Base-by-base conservation (phyloP, 1,139 yeast species). In the Wickerhamiella infanticola region DNA sequence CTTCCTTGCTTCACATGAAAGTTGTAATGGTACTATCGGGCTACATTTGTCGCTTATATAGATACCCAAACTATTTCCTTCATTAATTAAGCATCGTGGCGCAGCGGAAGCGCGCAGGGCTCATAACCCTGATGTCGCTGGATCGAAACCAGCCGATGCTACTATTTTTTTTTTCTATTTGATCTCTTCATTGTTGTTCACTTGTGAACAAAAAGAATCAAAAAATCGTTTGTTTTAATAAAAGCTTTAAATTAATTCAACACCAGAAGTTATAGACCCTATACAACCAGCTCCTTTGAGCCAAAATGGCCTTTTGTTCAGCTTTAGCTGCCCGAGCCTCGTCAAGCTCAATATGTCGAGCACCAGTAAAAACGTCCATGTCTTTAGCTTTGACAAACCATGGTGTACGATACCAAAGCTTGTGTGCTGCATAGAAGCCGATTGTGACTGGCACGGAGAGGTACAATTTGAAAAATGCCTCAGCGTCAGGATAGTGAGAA, bases 51-150 rank as follows among this genome's bases (percentile, higher is more conserved):
- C 18, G 18, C 18, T 18, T 18, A 18, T 18, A 18, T 18, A 18
- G 18, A 18, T 18, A 2, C 18, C 18, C 18, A 18, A 18, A 18
- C 18, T 18, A 18, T 18, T 18, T 18, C n/a, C 23, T 5, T 38
- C 11, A 7, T 11, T 29, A 7, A 33, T 6, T 13, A 42, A 58
- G 61, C 62, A 60, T 49, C 53, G 86, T 82, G 93, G 90, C 94
- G 94, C 94, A 83, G 94, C 78, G 94, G 94, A 81, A 83, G 94
- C 94, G 94, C 90, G 93, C 93, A 80, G 93, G 90, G 93, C 93
- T 81, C 93, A 84, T 84, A 84, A 84, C 95, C 94, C 94, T 82
- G 94, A 83, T 80, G 94, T 82, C 95, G 90, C 78, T 73, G 93
- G 95, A 84, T 84, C 95, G 95, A 84, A 82, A 84, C 95, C 86